These are phyloP conservation scores for Casuarina cunninghamiana DNA, from an alignment of 306 rosid species.

Conservation along the genomic window DNA sequence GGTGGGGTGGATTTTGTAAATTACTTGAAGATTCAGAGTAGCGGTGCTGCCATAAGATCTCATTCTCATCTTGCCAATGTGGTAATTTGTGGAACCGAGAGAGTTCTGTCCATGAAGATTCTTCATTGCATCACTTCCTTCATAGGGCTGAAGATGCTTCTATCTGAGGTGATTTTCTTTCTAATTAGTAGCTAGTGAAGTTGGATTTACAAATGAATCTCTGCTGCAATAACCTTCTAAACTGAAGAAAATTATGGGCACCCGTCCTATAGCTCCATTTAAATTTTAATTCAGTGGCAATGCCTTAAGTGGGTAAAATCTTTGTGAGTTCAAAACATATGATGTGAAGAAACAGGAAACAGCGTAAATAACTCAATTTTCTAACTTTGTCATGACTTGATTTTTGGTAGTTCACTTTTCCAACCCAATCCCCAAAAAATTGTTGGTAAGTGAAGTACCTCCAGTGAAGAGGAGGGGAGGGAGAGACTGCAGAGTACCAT, in stretches of 20 bases:
- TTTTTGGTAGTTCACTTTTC: background rate
- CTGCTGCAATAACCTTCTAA: background rate
- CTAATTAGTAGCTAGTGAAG: slow-evolving; percentile 8
- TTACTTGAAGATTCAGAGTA: slow-evolving; percentile 16
- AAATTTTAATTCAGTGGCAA: background rate
- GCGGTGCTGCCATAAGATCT: slow-evolving; percentile 6
- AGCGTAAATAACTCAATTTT: background rate
- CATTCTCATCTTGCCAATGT: slow-evolving; percentile 1
- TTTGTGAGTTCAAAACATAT: background rate
- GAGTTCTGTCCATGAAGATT: background rate
- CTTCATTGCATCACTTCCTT: slow-evolving; percentile 22
- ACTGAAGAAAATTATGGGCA: slow-evolving; percentile 8
- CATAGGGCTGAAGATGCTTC: slow-evolving; percentile 24
- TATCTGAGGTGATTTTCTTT: slow-evolving; percentile 27
- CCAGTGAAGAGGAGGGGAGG: background rate
- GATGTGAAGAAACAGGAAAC: background rate
- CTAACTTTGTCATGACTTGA: background rate
- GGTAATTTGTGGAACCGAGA: slow-evolving; percentile 7
- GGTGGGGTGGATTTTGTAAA: slow-evolving; percentile 8
- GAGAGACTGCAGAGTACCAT: background rate
- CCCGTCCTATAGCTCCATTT: slow-evolving; percentile 1
- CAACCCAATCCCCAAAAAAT: too few relatives aligned
- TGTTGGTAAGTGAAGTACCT: background rate
- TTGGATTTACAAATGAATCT: slow-evolving; percentile 1
- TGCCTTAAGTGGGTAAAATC: background rate